Evolutionary conservation across 2,329 filamentous ascomycete genomes (phyloP), one percentile per base, ranked within the genome.

Genomic region (Amylocarpus encephaloides): DNA sequence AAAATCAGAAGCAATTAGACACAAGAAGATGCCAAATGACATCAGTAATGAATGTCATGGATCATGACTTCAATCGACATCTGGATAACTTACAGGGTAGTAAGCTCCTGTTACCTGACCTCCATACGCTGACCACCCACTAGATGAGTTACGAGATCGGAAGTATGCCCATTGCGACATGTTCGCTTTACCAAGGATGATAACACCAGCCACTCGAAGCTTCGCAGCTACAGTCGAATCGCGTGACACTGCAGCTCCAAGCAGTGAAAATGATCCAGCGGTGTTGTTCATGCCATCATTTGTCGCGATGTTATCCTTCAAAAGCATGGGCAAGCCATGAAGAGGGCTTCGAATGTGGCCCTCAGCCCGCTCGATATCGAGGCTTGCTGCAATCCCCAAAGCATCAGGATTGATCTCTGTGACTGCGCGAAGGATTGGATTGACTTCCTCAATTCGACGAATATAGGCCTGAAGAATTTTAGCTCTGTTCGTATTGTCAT

Each of bases 111-210:
- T 72, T 0, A 75, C 76, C 61, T 86, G 83, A 0, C 82, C 83
- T 6, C 80, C 80, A 51, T 79, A 71, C 0, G 82, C 77, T 41
- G 76, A 80, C 83, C 83, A 87, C 5, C 83, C 83, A 50, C 79
- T 79, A 10, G 70, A 76, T 4, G 70, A 71, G 58, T 82, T 84
- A 9, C 62, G 62, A 3, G 76, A 79, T 9, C 84, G 71, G 48
- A 71, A 81, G 57, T 83, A 82, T 2, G 76, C 76, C 36, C 78
- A 70, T 57, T 80, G 74, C 48, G 79, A 77, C 19, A 80, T 63
- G 53, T 71, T 73, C 13, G 68, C 79, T 30, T 64, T 64, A 4
- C 61, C 61, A 13, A 64, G 53, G 3, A 64, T 38, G 34, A 64
- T 51, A 11, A 57, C 54, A 18, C 60, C 62, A 9, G 58, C 59